Evolutionary conservation across 306 rosid genomes (phyloP).

Genomic region (Carpinus fangiana): DNA sequence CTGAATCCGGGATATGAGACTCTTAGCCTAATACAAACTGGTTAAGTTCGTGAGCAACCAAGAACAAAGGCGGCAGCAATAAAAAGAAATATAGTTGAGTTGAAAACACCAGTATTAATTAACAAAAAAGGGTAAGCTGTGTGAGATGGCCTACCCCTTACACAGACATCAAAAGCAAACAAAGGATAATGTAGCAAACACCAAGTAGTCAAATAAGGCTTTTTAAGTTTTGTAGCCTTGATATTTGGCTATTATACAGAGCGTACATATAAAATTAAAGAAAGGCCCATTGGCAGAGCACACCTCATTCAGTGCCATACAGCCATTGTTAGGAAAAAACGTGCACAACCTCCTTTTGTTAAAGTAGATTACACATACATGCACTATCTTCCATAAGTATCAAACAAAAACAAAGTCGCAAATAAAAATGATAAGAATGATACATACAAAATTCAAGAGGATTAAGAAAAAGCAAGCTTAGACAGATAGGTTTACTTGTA

Average conservation of each 20-base stretch:
- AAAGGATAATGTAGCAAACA: background rate
- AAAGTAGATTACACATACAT: background rate
- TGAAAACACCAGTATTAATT: background rate
- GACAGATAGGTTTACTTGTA: background rate
- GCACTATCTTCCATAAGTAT: background rate
- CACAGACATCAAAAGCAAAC: slow-evolving; percentile 1
- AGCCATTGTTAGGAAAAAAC: background rate
- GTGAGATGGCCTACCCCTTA: background rate
- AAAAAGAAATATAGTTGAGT: background rate
- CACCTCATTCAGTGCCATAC: background rate
- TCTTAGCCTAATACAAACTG: background rate
- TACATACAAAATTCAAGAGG: background rate
- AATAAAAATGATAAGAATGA: background rate
- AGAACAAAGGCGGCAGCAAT: background rate
- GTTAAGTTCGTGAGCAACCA: background rate
- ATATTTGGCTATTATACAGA: background rate
- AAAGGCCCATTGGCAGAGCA: background rate
- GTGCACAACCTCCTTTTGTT: background rate
- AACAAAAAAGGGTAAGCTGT: background rate
- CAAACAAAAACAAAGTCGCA: background rate
- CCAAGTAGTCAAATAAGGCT: background rate
- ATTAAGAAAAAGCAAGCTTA: background rate
- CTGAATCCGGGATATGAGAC: background rate
- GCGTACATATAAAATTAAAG: background rate
- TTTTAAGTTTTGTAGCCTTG: background rate